Evolutionary conservation across 805 yeast species (phyloP), one percentile per base, ranked within the genome.

Genomic region (Diddensiella santjacobensis): DNA sequence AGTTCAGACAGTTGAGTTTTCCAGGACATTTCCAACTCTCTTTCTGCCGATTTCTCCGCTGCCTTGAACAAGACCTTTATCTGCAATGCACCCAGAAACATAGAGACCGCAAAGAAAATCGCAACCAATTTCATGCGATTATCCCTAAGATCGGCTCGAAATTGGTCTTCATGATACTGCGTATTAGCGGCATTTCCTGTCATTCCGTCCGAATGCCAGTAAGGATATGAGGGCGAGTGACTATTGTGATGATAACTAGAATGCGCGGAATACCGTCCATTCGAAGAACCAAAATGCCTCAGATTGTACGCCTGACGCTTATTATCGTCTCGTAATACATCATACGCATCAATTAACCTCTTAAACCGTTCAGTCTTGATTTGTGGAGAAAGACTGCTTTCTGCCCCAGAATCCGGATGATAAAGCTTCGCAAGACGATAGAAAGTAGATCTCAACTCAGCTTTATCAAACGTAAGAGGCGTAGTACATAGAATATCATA

Each of bases 351-450:
- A 3, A 77, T 71, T 0, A 81, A 61, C 40, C 70, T 62, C 56
- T 79, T 69, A 75, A 87, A 79, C 62, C 84, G 58, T 64, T 79
- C 67, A 52, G 70, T 52, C 37, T 53, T 66, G 18, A 69, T 58
- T n/a, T 68, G 72, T 56, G 56, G 49, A 63, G 71, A n/a, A 65
- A 60, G 44, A 52, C 58, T 48, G 60, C 70, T 47, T 64, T 71
- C 29, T 70, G 29, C 40, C 13, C 53, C 56, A 2, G 63, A 47
- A 60, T 89, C 97, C 0, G 97, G 96, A 62, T 89, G 96, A 58
- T 89, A 89, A 6, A 81, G 60, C 63, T 84, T 86, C 8, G 89
- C 89, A 41, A 79, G 68, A 45, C 76, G 71, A 55, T 75, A 78
- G 58, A 83, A 84, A 40, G 74, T 73, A 22, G 66, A 53, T 51